Evolutionary conservation across 352 stramenopile species (phyloP).

Genomic region (Peronospora destructor): DNA sequence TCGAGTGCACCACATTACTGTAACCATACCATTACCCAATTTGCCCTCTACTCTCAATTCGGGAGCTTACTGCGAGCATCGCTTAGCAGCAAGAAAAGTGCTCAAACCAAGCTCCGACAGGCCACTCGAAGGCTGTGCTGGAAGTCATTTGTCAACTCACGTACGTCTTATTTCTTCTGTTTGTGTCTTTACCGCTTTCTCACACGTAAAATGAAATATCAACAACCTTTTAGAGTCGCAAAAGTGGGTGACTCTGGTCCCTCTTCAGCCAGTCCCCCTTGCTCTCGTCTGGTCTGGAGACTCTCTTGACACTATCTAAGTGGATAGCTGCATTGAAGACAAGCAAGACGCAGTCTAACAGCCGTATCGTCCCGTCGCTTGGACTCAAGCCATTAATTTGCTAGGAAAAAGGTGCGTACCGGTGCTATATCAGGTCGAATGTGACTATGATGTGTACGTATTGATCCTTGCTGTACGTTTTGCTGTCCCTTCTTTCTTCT

Average conservation of each 20-base stretch:
- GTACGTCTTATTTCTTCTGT: background rate
- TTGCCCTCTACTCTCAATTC: constrained; percentile 13
- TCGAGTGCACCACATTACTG: constrained; percentile 10
- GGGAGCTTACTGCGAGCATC: constrained; percentile 22
- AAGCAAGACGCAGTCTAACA: too few relatives aligned
- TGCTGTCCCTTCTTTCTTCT: background rate
- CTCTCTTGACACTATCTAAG: constrained; percentile 3
- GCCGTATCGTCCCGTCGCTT: background rate
- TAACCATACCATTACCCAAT: background rate
- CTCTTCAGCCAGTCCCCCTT: constrained; percentile 16
- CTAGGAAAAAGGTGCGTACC: constrained; percentile 22
- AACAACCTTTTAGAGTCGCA: constrained; percentile 1
- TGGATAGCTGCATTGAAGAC: too few relatives aligned
- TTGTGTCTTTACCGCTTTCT: background rate
- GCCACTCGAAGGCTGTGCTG: constrained; percentile 4
- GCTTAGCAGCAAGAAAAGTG: constrained; percentile 18
- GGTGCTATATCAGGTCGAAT: background rate
- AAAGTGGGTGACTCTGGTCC: constrained; percentile 7
- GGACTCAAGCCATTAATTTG: constrained; percentile 11
- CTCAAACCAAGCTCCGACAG: constrained; percentile 6
- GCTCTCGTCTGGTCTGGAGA: constrained; percentile 1
- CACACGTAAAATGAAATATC: too few relatives aligned
- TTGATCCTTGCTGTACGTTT: background rate
- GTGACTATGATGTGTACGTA: background rate
- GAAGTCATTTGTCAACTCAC: background rate